phyloP scores from a whole-genome alignment of 2,329 filamentous ascomycete genomes.

The Epichloe scottii region DNA sequence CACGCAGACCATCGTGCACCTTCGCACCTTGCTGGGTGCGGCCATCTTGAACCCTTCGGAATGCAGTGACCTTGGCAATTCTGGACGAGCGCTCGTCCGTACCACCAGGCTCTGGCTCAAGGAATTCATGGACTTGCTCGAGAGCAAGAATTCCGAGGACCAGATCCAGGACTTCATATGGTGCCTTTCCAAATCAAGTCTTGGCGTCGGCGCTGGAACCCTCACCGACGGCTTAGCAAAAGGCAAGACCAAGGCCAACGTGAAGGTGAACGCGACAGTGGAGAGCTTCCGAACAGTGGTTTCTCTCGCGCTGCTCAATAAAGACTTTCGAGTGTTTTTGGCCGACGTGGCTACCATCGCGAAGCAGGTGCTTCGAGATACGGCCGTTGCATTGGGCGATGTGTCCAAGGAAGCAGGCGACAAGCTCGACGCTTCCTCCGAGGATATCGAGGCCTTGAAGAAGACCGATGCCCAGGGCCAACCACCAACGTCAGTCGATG shows the following conservation, averaged over 20 bases:
- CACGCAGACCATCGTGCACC: slow-evolving; percentile 66
- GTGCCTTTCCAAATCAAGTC: slow-evolving; percentile 63
- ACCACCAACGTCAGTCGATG: slow-evolving; percentile 40
- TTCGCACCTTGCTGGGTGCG: slow-evolving; percentile 66
- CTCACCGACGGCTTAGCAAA: slow-evolving; percentile 16
- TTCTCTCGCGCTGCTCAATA: slow-evolving; percentile 75
- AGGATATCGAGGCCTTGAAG: slow-evolving; percentile 40
- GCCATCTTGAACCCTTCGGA: slow-evolving; percentile 62
- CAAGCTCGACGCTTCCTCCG: slow-evolving; percentile 54
- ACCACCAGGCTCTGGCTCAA: slow-evolving; percentile 62
- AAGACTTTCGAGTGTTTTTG: slow-evolving; percentile 78
- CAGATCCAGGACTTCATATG: slow-evolving; percentile 88
- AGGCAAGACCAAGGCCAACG: slow-evolving; percentile 21
- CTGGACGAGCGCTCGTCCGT: slow-evolving; percentile 60
- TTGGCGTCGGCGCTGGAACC: slow-evolving; percentile 27
- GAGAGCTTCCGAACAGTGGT: slow-evolving; percentile 73
- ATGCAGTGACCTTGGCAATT: slow-evolving; percentile 56
- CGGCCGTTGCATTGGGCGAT: slow-evolving; percentile 64
- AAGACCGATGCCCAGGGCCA: slow-evolving; percentile 15
- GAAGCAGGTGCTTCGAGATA: slow-evolving; percentile 76
- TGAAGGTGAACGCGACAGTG: slow-evolving; percentile 37
- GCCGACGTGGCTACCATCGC: slow-evolving; percentile 68
- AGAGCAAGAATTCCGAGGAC: slow-evolving; percentile 71
- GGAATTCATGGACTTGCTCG: slow-evolving; percentile 68
- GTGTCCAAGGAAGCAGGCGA: slow-evolving; percentile 65